Percentiles rank a stretch among this genome's conserved stretches.
Evolutionary conservation across 2,329 filamentous ascomycete species (phyloP).

Genomic region (Harringtonia aguacate): DNA sequence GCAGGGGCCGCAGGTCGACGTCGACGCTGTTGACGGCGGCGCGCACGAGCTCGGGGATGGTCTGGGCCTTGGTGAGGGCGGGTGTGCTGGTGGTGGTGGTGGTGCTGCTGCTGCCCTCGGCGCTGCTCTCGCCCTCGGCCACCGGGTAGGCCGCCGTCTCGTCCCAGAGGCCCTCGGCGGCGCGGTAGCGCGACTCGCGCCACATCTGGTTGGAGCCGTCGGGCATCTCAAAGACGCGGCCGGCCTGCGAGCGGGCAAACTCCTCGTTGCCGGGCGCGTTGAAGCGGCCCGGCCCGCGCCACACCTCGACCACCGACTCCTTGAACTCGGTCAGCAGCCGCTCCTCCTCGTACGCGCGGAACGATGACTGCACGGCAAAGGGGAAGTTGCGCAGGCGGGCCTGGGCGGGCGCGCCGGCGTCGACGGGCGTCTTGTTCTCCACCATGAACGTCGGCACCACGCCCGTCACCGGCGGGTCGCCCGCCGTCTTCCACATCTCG

Average conservation of each 20-base stretch:
- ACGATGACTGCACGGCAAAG: conserved; percentile 54
- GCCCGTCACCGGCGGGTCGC: conserved; percentile 60
- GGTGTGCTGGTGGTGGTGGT: neutral
- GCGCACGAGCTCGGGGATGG: conserved; percentile 73
- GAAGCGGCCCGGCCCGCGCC: conserved; percentile 69
- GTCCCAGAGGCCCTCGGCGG: conserved; percentile 86
- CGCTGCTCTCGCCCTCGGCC: conserved; percentile 9
- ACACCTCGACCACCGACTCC: conserved; percentile 91
- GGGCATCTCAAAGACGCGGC: conserved; percentile 91
- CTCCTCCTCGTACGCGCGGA: conserved; percentile 79
- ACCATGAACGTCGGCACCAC: conserved; percentile 74
- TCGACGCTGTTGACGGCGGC: conserved; percentile 71
- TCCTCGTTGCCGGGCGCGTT: conserved; percentile 62
- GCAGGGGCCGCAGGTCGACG: conserved; percentile 72
- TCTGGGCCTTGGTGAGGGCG: conserved; percentile 55
- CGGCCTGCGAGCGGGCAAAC: conserved; percentile 58
- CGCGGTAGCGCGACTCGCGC: conserved; percentile 74
- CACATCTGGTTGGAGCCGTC: conserved; percentile 96
- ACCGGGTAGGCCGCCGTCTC: conserved; percentile 57
- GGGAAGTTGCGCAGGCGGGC: conserved; percentile 62
- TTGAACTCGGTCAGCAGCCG: conserved; percentile 93
- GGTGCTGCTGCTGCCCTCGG: neutral
- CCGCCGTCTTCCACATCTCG: conserved; percentile 52
- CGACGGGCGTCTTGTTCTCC: conserved; percentile 77
- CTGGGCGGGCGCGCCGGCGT: conserved; percentile 71